A percentile compares a stretch with the other conserved stretches of the same genome.
Evolutionary conservation across 768 basidiomycete genomes (phyloP).

Genomic region (Mycena rebaudengoi): DNA sequence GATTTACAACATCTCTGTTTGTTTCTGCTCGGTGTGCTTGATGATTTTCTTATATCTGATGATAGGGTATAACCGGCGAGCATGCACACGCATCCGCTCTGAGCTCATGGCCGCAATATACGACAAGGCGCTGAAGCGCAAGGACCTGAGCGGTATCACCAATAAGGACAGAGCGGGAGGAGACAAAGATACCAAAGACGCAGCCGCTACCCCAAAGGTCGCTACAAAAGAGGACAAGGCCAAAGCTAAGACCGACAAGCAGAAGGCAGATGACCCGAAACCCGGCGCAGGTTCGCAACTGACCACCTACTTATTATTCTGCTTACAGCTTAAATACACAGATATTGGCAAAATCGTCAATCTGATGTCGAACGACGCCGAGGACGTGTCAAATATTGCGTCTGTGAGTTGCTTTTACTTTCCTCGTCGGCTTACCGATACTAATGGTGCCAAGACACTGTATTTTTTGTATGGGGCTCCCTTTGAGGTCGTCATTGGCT

Average conservation of each 20-base stretch:
- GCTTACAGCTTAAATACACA: background rate
- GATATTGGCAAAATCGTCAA: slow-evolving; percentile 91
- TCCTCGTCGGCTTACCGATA: too few species aligned
- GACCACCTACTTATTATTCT: background rate
- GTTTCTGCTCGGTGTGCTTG: background rate
- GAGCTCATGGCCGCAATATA: slow-evolving; percentile 9
- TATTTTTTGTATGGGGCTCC: slow-evolving; percentile 15
- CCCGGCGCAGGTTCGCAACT: slow-evolving; percentile 62
- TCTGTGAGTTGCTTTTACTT: background rate
- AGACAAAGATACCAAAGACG: too few species aligned
- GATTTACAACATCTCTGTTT: slow-evolving; percentile 4
- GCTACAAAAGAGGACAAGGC: background rate
- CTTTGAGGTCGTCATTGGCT: slow-evolving; percentile 16
- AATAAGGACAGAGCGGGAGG: too few species aligned
- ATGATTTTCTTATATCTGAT: background rate
- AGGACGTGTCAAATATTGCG: slow-evolving; percentile 45
- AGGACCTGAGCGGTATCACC: background rate
- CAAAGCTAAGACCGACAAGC: background rate
- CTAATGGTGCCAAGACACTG: background rate
- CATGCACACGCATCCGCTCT: background rate
- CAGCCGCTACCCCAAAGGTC: background rate
- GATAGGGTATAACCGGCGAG: background rate
- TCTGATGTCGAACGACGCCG: slow-evolving; percentile 86
- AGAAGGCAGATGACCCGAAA: slow-evolving; percentile 60
- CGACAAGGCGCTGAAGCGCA: background rate